phyloP scores from a whole-genome alignment of 2,329 filamentous ascomycete genomes.

The Fusarium protoensiforme region DNA sequence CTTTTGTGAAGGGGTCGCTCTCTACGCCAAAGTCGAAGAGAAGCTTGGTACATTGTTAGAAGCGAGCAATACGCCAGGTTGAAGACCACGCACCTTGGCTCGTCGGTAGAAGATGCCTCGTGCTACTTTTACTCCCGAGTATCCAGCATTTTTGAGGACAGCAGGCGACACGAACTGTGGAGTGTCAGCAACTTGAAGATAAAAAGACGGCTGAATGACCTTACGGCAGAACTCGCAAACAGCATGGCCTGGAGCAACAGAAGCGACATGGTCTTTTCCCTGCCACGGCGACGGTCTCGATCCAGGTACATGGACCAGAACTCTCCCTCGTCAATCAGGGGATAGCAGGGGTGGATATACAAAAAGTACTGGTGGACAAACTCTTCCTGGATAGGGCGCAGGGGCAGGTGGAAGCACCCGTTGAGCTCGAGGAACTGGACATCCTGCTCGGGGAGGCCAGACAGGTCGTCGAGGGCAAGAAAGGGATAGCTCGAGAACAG shows the following conservation, averaged over 20 bases:
- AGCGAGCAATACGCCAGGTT: background rate
- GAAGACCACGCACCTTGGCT: constrained; percentile 4
- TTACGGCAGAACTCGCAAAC: constrained; percentile 30
- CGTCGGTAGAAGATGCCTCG: constrained; percentile 31
- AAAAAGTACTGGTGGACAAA: constrained; percentile 11
- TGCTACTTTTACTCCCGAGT: constrained; percentile 25
- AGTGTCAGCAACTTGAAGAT: background rate
- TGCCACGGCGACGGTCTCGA: background rate
- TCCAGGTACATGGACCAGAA: constrained; percentile 32
- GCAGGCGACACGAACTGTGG: constrained; percentile 23
- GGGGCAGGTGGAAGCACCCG: constrained; percentile 6
- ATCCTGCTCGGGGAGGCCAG: constrained; percentile 2
- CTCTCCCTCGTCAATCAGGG: constrained; percentile 14
- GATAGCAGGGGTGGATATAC: constrained; percentile 31
- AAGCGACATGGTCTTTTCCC: constrained; percentile 3
- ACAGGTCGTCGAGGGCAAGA: background rate
- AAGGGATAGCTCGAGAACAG: constrained; percentile 3
- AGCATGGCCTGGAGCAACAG: constrained; percentile 24
- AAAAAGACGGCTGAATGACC: accelerated
- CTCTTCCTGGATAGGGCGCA: constrained; percentile 4
- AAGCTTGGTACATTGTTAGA: background rate
- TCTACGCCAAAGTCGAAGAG: constrained; percentile 26
- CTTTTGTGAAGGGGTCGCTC: constrained; percentile 20
- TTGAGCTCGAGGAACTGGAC: constrained; percentile 12
- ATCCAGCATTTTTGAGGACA: constrained; percentile 31